These are phyloP conservation scores for Solanum habrochaites DNA, from an alignment of 257 asterid species.

Conservation along the genomic window DNA sequence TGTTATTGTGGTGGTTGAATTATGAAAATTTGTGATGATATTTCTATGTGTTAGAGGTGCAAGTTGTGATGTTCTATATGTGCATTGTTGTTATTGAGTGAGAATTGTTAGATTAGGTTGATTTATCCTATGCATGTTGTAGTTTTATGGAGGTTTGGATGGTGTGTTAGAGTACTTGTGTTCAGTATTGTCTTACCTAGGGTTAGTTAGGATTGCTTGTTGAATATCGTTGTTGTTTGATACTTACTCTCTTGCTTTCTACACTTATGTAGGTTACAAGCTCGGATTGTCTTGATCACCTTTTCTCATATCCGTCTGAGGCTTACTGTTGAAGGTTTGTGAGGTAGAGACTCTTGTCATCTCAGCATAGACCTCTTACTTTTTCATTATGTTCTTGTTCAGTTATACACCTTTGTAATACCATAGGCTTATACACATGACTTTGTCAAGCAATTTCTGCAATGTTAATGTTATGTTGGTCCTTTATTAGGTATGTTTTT, in stretches of 20 bases:
- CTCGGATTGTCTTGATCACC: neutral
- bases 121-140: neutral
- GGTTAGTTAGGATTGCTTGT: neutral
- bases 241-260: neutral
- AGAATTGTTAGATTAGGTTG: too few relatives aligned
- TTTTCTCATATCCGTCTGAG: too few relatives aligned
- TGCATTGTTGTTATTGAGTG: neutral
- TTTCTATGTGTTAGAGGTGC: neutral
- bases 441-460: too few relatives aligned
- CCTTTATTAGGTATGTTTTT: neutral
- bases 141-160: neutral
- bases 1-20: neutral
- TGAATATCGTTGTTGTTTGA: neutral
- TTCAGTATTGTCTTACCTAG: neutral
- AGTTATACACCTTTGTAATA: too few relatives aligned
- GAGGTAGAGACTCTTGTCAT: neutral
- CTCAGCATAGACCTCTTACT: neutral
- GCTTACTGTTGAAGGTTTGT: neutral
- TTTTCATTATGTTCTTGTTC: too few relatives aligned
- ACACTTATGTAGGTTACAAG: neutral
- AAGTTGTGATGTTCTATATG: neutral
- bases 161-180: neutral
- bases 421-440: too few relatives aligned
- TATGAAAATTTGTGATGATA: neutral
- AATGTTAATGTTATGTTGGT: too few relatives aligned